Base-by-base conservation (phyloP, 345 rosid species). In the Balakata baccata region DNA sequence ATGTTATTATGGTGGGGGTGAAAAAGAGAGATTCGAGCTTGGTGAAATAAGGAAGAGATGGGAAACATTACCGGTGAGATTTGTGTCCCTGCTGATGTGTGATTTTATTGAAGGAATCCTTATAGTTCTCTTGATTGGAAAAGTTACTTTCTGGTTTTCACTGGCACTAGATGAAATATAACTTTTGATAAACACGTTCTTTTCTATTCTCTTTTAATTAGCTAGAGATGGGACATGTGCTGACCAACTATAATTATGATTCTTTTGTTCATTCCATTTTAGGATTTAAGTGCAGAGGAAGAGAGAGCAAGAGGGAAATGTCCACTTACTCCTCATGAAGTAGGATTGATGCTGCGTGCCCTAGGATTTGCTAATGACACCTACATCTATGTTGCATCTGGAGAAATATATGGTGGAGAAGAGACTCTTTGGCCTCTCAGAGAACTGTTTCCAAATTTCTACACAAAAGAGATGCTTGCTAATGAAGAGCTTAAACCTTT, bases 1-100 rank as follows among this genome's bases (percentile, higher is more conserved):
- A 75, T 96, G 99, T 79, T 94, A 93, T 81, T 96, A 78, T 81
- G 99, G 99, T 39, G 99, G 99, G n/a, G 99, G 99, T 75, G 99
- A 93, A 64, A 93, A 93, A 75, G 99, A 91, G 81, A 85, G 88
- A 85, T 78, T 76, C 29, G 97, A 96, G 85, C 97, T 96, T 17
- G 88, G 89, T 38, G 91, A 89, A 86, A 91, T 96, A 77, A 86
- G 98, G 79, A 96, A 96, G 77, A 86, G 99, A 85, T 96, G 99
- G 98, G 90, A 79, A 50, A 96, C 96, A 66, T 88, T 96, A 77
- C 98, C 99, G 58, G 99, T 96, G 83, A 91, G 97, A 83, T 84
- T 62, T 7, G 23, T 45, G 8, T 60, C 71, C 38, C 38, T 60
- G 23, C 25, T 66, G 37, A 60, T 11, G 1, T 59, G 43, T 52